These are phyloP conservation scores for Tulasnella calospora DNA, from an alignment of 768 basidiomycete genomes.

Conservation along the genomic window DNA sequence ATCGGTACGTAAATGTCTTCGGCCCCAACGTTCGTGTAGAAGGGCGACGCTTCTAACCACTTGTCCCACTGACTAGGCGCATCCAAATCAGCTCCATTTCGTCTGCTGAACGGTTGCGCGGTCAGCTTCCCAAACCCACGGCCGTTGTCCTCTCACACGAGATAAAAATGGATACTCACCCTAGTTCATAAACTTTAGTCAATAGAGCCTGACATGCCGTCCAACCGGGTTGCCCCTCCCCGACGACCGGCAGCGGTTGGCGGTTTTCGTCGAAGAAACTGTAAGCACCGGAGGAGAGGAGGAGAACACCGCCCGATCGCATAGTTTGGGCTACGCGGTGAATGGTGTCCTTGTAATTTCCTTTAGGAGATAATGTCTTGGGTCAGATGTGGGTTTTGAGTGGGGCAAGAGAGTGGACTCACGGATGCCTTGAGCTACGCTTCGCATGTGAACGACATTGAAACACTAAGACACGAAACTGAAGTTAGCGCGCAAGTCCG, in stretches of 20 bases:
- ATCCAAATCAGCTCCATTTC: constrained; percentile 7
- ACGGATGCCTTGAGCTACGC: constrained; percentile 11
- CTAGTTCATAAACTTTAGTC: neutral
- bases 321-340: constrained; percentile 19
- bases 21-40: constrained; percentile 18
- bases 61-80: constrained; percentile 9
- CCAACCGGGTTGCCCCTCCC: constrained; percentile 24
- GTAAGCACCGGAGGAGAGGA: constrained; percentile 7
- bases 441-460: constrained; percentile 24
- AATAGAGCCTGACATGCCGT: constrained; percentile 2
- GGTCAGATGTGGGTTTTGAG: neutral
- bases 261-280: constrained; percentile 12
- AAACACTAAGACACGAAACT: neutral
- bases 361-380: neutral
- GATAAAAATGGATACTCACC: neutral
- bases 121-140: neutral
- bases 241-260: constrained; percentile 2
- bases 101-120: constrained; percentile 7
- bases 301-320: constrained; percentile 2
- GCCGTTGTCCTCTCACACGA: neutral
- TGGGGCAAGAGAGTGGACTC: neutral
- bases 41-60: constrained; percentile 6
- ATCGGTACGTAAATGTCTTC: constrained; percentile 23
- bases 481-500: neutral
- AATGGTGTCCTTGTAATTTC: constrained; percentile 14